Evolutionary conservation across 192 early-diverging fungal genomes (phyloP).

Genomic region (Linnemannia elongata): DNA sequence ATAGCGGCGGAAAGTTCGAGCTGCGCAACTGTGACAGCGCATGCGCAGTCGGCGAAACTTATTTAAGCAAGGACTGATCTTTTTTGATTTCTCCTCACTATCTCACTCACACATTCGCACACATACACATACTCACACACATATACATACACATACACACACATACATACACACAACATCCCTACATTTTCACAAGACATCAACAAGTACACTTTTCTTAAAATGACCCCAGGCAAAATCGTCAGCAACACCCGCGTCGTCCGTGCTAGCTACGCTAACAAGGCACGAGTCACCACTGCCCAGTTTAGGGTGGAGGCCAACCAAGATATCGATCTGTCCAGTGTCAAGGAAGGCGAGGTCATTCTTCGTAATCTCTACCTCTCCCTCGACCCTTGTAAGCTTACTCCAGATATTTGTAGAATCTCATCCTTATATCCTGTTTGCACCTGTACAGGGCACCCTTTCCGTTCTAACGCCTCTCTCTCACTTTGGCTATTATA

Average conservation of each 20-base stretch:
- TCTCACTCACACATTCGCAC: neutral
- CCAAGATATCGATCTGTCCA: constrained; percentile 39
- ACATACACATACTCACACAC: neutral
- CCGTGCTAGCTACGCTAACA: constrained; percentile 50
- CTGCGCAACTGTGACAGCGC: neutral
- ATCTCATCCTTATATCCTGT: neutral
- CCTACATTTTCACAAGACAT: constrained; percentile 2
- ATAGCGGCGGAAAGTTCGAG: neutral
- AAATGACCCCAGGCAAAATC: constrained; percentile 16
- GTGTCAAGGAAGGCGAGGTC: constrained; percentile 60
- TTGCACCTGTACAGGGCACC: neutral
- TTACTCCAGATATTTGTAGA: neutral
- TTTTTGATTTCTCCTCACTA: neutral
- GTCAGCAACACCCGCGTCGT: constrained; percentile 43
- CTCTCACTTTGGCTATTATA: neutral
- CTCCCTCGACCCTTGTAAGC: constrained; percentile 78
- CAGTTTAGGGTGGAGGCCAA: constrained; percentile 43
- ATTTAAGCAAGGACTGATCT: neutral
- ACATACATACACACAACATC: neutral
- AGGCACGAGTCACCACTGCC: constrained; percentile 22
- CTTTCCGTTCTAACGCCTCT: neutral
- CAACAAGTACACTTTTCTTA: neutral
- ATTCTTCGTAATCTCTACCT: constrained; percentile 76
- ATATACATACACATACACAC: too few species aligned
- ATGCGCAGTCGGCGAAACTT: neutral